Percentiles rank a stretch among this genome's conserved stretches.
phyloP scores from a whole-genome alignment of 768 basidiomycete species.

The Serendipita sp. region DNA sequence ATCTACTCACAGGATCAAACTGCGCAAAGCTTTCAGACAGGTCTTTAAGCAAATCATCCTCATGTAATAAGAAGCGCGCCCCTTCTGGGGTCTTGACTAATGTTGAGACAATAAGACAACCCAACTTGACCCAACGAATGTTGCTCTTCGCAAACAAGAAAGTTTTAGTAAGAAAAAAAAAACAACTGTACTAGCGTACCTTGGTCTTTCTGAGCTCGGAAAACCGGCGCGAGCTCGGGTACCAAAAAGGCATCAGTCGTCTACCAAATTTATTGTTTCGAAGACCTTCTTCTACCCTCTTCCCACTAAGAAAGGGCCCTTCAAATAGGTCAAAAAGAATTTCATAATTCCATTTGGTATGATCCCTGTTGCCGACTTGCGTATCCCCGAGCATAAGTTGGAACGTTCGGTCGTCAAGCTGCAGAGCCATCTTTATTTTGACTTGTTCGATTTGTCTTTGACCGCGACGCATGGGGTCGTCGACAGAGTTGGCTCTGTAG shows the following conservation, averaged over 20 bases:
- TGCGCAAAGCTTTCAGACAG: slow-evolving; percentile 78
- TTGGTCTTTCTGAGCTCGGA: slow-evolving; percentile 60
- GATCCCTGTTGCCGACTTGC: slow-evolving; percentile 81
- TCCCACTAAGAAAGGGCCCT: slow-evolving; percentile 80
- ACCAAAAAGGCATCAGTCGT: slow-evolving; percentile 84
- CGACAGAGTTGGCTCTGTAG: slow-evolving; percentile 28
- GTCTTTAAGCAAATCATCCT: slow-evolving; percentile 75
- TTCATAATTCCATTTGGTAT: slow-evolving; percentile 86
- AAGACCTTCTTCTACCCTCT: slow-evolving; percentile 87
- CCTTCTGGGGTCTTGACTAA: slow-evolving; percentile 75
- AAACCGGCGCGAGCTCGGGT: slow-evolving; percentile 74
- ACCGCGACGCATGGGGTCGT: slow-evolving; percentile 72
- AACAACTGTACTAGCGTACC: slow-evolving; percentile 20
- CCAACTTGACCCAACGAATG: slow-evolving; percentile 71
- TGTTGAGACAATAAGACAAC: slow-evolving; percentile 65
- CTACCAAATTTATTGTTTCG: slow-evolving; percentile 76
- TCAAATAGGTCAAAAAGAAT: slow-evolving; percentile 76
- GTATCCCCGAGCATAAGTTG: slow-evolving; percentile 72
- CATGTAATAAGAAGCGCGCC: slow-evolving; percentile 54
- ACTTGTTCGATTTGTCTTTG: slow-evolving; percentile 83
- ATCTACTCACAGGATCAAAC: slow-evolving; percentile 62
- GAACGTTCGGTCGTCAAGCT: slow-evolving; percentile 91
- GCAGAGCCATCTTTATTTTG: slow-evolving; percentile 77
- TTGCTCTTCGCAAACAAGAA: slow-evolving; percentile 36
- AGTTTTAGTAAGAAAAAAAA: neutral